Evolutionary conservation across 139 green algal genomes (phyloP), one percentile per base, ranked within the genome.

Genomic region (Chlorella sp.): DNA sequence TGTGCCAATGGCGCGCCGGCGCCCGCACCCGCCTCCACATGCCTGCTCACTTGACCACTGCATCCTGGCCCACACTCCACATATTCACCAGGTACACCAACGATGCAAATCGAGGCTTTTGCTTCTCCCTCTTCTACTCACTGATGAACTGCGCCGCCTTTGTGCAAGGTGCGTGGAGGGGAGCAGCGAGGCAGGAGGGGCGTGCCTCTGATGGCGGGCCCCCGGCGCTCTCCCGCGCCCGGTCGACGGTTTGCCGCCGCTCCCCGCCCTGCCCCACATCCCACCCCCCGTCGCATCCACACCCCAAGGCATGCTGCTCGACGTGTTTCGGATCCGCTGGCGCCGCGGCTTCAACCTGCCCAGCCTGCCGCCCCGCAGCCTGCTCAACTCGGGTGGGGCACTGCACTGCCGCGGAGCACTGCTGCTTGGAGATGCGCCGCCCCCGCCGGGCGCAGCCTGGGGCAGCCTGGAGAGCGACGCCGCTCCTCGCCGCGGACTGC

Each of bases 121-220:
- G 79, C 8, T 91, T 90, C 59, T 74, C 71, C 0, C 56, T 91
- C 0, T 90, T 91, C 40, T 91, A 91, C 56, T 69, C 73, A 2
- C 41, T 86, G 55, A 91, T 91, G 86, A 91, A 91, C 73, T 36
- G 82, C 17, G 86, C 86, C 17, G 83, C 77, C 17, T 78, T 91
- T 29, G n/a, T 42, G 8, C 74, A 79, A n/a, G 74, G 74, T 67
- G 61, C 11, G 46, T 31, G 67, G n/a, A n/a, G n/a, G n/a, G n/a
- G n/a, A n/a, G n/a, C n/a, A n/a, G n/a, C n/a, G n/a, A n/a, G n/a
- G n/a, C n/a, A n/a, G n/a, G n/a, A n/a, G n/a, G n/a, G n/a, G n/a
- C n/a, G n/a, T n/a, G n/a, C n/a, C n/a, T n/a, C n/a, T n/a, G n/a
- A n/a, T n/a, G n/a, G n/a, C n/a, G n/a, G n/a, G n/a, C n/a, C n/a